phyloP scores from a whole-genome alignment of 2,329 filamentous ascomycete species.

The Pseudogymnoascus sp. region DNA sequence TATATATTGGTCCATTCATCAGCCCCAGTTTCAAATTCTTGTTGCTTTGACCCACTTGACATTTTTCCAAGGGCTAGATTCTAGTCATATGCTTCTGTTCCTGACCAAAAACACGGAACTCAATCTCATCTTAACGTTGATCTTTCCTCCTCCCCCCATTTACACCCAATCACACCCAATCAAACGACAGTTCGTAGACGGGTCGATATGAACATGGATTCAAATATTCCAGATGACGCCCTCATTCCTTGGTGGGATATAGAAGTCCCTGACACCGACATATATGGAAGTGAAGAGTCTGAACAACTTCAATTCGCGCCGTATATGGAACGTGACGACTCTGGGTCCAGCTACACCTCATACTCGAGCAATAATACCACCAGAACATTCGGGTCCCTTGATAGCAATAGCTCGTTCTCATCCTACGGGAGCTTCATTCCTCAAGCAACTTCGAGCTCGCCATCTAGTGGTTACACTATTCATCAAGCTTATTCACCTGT shows the following conservation, averaged over 20 bases:
- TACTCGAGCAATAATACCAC: background rate
- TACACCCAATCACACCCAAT: background rate
- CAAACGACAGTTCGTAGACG: background rate
- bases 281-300: background rate
- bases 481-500: background rate
- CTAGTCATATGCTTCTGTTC: conserved; percentile 2
- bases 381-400: background rate
- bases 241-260: background rate
- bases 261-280: background rate
- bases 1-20: conserved; percentile 8
- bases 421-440: background rate
- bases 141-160: background rate
- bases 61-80: background rate
- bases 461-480: background rate
- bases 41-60: conserved; percentile 4
- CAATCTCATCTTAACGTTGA: background rate
- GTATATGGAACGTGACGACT: conserved; percentile 6
- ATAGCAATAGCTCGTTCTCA: conserved; percentile 1
- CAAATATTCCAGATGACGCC: background rate
- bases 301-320: background rate
- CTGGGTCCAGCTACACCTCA: background rate
- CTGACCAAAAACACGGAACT: conserved; percentile 2
- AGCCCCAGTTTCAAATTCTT: conserved; percentile 7
- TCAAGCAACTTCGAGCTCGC: background rate
- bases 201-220: background rate